Evolutionary conservation across 2,329 filamentous ascomycete species (phyloP), one percentile per base, ranked within the genome.

Genomic region (Botrytis hyacinthi): DNA sequence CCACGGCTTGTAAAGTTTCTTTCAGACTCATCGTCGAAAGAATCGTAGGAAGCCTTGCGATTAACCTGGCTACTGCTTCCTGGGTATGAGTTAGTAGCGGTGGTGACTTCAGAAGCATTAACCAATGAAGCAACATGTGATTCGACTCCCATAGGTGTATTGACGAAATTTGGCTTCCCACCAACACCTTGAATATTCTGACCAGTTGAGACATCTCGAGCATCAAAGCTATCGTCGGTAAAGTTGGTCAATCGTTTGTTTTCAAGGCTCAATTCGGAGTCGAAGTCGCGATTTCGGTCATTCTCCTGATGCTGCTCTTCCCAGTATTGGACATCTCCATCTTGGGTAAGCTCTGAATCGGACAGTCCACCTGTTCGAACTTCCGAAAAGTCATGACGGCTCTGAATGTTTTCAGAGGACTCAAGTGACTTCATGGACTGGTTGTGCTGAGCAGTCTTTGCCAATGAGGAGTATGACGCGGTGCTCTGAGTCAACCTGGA

Each of bases 121-220:
- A 91, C 84, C 10, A 98, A 85, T 26, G 95, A 98, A 12, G 95
- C 95, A 18, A 98, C 95, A 16, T 92, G 93, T 22, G 95, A 98
- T 82, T 98, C 95, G 0, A 97, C 90, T 3, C 88, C 93, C 48
- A 90, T 80, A 2, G 89, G 89, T 1, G 89, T 90, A 78, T 94
- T 90, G 4, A 97, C 87, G 79, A 94, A 91, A 77, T 93, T 87
- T 2, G 94, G 91, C 77, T 93, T 97, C 18, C 90, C 90, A 60
- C 88, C 91, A 65, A 94, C 83, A 32, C 88, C 89, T 44, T 88
- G 89, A 40, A 97, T 89, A 73, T 93, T 89, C 78, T 93, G 92
- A 46, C 90, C 91, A 35, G 90, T 86, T 46, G 88, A 85, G 62
- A 89, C 84, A 76, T 91, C 85, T 61, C 84, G 82, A 57, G 83